Base-by-base conservation (phyloP, 371 early-diverging fungal genomes). In the Rhizomucor miehei region DNA sequence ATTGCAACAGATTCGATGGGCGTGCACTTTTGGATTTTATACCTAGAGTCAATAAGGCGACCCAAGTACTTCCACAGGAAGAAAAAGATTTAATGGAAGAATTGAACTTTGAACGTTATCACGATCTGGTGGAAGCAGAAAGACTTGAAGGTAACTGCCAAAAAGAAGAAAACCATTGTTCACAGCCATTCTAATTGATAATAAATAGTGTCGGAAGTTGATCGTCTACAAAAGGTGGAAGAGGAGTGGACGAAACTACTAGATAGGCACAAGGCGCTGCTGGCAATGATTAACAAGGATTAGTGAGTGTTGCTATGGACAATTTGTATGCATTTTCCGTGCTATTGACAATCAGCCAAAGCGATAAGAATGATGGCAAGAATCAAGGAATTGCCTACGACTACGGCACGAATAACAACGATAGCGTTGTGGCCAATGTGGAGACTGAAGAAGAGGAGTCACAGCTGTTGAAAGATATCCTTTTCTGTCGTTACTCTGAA, bases 51-150 rank as follows among this genome's bases (percentile, higher is more conserved):
- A 59, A 16, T 11, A 21, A 43, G 34, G 17, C 43, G 51, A 65
- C 51, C 14, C 34, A 44, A n/a, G n/a, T 3, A 17, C 37, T 63
- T 23, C 34, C 60, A 0, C 64, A 62, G 19, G 66, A 75, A 36
- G 79, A 83, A 11, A 45, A 62, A 48, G 79, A 64, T 52, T 67
- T 65, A 62, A 61, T 51, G 29, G 77, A 63, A 51, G 84, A 65
- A 59, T 65, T 73, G 25, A 81, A 72, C 36, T 84, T 80, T 60
- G 80, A 81, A 41, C 64, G 84, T 45, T 84, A 80, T 59, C 74
- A 73, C 38, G 84, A 84, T 51, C 56, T 84, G 3, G 75, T 75
- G 5, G 84, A 84, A 52, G 77, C 75, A 14, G 69, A 69, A n/a
- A 70, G 84, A 11, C 55, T 84, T 13, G 52, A 67, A 43, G 65